These are phyloP conservation scores for Talaromyces sp. DNA, from an alignment of 2,329 filamentous ascomycete genomes.

Conservation along the genomic window DNA sequence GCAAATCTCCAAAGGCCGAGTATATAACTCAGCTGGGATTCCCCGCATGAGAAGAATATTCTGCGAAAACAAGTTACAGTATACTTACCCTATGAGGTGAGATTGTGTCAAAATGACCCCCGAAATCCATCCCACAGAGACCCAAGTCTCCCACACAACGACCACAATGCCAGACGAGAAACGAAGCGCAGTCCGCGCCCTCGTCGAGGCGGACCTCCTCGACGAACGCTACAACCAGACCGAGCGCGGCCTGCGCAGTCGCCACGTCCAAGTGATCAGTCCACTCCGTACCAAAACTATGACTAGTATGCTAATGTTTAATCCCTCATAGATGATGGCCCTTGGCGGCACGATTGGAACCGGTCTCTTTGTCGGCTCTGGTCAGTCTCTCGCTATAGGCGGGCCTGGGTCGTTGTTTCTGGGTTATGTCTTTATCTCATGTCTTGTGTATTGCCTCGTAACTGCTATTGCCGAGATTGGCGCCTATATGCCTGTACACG, in stretches of 20 bases:
- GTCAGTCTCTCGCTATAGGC: constrained; percentile 48
- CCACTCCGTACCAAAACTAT: too few species aligned
- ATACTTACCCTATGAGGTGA: too few species aligned
- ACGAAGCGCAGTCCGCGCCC: constrained; percentile 23
- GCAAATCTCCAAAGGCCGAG: too few species aligned
- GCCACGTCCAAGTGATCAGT: constrained; percentile 54
- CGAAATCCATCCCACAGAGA: neutral
- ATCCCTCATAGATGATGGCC: too few species aligned
- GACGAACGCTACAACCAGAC: constrained; percentile 38
- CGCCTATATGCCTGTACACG: constrained; percentile 41
- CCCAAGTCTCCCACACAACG: neutral
- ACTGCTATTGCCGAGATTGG: constrained; percentile 40
- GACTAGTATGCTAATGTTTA: too few species aligned
- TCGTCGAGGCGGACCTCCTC: constrained; percentile 37
- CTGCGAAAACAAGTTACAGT: too few species aligned
- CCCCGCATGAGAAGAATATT: too few species aligned
- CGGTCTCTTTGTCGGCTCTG: constrained; percentile 52
- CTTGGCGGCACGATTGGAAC: constrained; percentile 56
- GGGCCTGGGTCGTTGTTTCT: constrained; percentile 51
- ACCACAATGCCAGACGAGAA: constrained; percentile 22
- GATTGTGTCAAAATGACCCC: neutral
- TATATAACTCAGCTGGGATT: too few species aligned
- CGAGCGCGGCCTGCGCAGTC: constrained; percentile 39
- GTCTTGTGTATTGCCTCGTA: constrained; percentile 46
- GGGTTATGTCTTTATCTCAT: constrained; percentile 48